A percentile compares a stretch with the other conserved stretches of the same genome.
Conservation (phyloP, 306 rosid genomes). For the Astragalus glycyphyllos region DNA sequence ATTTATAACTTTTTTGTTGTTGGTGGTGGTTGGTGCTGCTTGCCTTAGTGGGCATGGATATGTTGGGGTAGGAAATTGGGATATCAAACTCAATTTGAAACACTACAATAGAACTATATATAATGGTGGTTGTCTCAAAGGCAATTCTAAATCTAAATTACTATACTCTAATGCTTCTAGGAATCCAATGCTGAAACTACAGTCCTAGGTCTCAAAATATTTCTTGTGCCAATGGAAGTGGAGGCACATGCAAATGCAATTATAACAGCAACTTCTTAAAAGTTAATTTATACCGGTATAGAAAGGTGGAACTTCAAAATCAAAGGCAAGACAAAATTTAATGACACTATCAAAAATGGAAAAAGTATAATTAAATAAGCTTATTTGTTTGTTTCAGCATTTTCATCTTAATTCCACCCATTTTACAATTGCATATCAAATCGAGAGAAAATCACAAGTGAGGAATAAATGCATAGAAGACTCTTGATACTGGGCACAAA, state of each 20-base stretch:
- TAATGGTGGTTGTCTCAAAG: constrained; percentile 31
- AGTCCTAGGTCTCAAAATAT: constrained; percentile 12
- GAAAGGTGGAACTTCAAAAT: constrained; percentile 44
- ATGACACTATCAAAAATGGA: constrained; percentile 32
- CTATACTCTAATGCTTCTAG: constrained; percentile 44
- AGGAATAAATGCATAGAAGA: no score
- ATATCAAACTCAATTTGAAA: constrained; percentile 39
- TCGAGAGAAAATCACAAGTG: no score
- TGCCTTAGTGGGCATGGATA: constrained; percentile 15
- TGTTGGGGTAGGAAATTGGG: constrained; percentile 24
- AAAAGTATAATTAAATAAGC: background rate
- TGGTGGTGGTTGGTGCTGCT: constrained; percentile 43
- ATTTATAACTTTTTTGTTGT: constrained; percentile 30
- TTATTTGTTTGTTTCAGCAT: no score
- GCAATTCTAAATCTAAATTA: constrained; percentile 23
- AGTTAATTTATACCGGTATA: constrained; percentile 9
- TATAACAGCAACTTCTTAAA: constrained; percentile 29
- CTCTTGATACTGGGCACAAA: no score
- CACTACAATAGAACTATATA: constrained; percentile 37
- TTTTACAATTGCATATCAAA: no score
- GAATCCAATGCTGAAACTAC: constrained; percentile 58
- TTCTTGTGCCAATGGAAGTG: constrained; percentile 44
- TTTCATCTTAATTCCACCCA: no score
- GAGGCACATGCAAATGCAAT: constrained; percentile 39
- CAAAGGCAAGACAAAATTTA: constrained; percentile 47